These are phyloP conservation scores for Simplicillium sp. DNA, from an alignment of 2,329 filamentous ascomycete species.

Conservation along the genomic window DNA sequence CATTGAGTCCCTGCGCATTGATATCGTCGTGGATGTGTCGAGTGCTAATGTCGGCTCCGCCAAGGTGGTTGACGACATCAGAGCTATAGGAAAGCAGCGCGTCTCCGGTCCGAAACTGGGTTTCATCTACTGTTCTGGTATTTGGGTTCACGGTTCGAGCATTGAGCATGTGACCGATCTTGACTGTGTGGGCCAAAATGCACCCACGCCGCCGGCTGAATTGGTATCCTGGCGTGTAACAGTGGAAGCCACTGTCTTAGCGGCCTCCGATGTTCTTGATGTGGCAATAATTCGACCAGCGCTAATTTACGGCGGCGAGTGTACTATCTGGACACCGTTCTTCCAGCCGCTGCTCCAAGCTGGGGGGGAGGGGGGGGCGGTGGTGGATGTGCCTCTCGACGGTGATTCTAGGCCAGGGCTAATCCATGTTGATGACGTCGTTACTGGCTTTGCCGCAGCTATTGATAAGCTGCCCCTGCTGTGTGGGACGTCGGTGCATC, in stretches of 20 bases:
- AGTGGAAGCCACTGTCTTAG: slow-evolving; percentile 5
- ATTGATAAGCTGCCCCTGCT: slow-evolving; percentile 7
- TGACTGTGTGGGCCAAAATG: slow-evolving; percentile 4
- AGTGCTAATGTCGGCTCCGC: slow-evolving; percentile 3
- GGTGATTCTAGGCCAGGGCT: not conserved
- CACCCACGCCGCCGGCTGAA: not conserved
- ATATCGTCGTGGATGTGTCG: slow-evolving; percentile 7
- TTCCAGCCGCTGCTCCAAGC: slow-evolving; percentile 8
- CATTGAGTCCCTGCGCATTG: slow-evolving; percentile 4
- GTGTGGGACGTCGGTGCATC: slow-evolving; percentile 2
- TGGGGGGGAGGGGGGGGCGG: not conserved
- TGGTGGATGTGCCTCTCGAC: slow-evolving; percentile 3
- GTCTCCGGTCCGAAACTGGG: slow-evolving; percentile 7
- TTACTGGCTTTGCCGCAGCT: slow-evolving; percentile 5
- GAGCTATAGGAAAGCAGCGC: slow-evolving; percentile 5
- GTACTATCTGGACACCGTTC: slow-evolving; percentile 8
- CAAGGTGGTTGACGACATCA: slow-evolving; percentile 6
- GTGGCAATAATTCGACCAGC: slow-evolving; percentile 7
- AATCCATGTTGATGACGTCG: not conserved
- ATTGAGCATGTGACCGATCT: slow-evolving; percentile 5
- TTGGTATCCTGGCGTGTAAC: slow-evolving; percentile 6
- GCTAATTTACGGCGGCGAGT: slow-evolving; percentile 7
- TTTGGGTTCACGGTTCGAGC: slow-evolving; percentile 7
- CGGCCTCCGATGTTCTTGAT: slow-evolving; percentile 5
- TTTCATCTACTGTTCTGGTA: slow-evolving; percentile 7